A percentile compares a stretch with the other conserved stretches of the same genome.
phyloP scores from a whole-genome alignment of 2,329 filamentous ascomycete genomes.

The Didymella pomorum region DNA sequence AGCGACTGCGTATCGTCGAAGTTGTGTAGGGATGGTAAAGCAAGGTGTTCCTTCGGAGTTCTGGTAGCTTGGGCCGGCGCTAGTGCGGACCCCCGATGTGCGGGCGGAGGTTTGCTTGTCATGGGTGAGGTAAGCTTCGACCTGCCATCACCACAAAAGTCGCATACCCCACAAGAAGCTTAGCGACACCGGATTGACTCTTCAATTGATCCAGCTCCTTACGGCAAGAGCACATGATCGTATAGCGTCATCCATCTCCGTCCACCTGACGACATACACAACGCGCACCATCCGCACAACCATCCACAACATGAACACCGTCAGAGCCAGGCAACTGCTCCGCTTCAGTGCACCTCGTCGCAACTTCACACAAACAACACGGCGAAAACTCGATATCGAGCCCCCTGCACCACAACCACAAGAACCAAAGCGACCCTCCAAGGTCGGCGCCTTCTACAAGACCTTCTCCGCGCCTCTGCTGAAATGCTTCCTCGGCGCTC shows the following conservation, averaged over 20 bases:
- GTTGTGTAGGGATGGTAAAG: constrained; percentile 30
- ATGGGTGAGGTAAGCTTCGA: background rate
- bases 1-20: constrained; percentile 5
- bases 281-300: background rate
- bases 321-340: constrained; percentile 1
- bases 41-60: constrained; percentile 45
- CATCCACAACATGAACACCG: constrained; percentile 5
- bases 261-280: background rate
- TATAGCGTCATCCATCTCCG: background rate
- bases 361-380: background rate
- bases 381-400: constrained; percentile 8
- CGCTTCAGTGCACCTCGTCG: constrained; percentile 12
- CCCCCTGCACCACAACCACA: constrained; percentile 11
- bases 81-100: constrained; percentile 15
- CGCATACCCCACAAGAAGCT: background rate
- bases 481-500: constrained; percentile 76
- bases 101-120: constrained; percentile 33
- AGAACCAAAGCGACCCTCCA: constrained; percentile 49
- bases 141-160: background rate
- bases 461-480: constrained; percentile 75
- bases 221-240: background rate
- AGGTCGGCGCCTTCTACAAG: constrained; percentile 70
- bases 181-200: background rate
- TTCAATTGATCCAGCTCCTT: background rate
- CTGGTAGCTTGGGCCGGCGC: constrained; percentile 29